phyloP scores from a whole-genome alignment of 495 filamentous ascomycete genomes.

The Xylaria nigripes region DNA sequence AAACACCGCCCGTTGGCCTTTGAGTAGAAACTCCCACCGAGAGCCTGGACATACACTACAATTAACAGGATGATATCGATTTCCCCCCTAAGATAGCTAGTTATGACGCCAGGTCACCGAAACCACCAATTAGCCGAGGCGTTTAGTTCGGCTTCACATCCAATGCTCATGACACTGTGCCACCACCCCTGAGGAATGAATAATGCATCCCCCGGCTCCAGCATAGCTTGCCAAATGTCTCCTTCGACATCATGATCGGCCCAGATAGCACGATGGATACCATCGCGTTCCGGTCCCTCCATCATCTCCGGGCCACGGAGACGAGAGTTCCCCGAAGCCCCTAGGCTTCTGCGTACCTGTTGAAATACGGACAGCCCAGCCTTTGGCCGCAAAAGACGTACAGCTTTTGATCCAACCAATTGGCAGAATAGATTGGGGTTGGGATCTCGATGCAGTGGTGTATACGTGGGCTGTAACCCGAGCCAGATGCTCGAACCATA shows the following conservation, averaged over 20 bases:
- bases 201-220: conserved; percentile 61
- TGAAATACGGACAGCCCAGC: conserved; percentile 55
- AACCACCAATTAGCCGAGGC: conserved; percentile 91
- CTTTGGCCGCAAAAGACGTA: conserved; percentile 59
- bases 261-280: conserved; percentile 68
- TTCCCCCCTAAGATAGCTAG: background rate
- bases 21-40: background rate
- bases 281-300: conserved; percentile 59
- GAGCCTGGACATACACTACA: background rate
- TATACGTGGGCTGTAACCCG: conserved; percentile 75
- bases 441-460: conserved; percentile 83
- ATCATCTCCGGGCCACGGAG: conserved; percentile 91
- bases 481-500: conserved; percentile 87
- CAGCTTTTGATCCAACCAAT: conserved; percentile 60
- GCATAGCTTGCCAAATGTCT: conserved; percentile 37
- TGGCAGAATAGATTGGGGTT: conserved; percentile 93
- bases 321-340: conserved; percentile 39
- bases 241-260: conserved; percentile 22
- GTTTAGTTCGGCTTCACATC: conserved; percentile 25
- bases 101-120: conserved; percentile 18
- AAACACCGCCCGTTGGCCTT: no score
- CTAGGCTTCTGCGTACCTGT: conserved; percentile 42
- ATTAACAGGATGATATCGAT: background rate
- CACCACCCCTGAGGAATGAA: conserved; percentile 94
- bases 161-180: conserved; percentile 77